A percentile compares a stretch with the other conserved stretches of the same genome.
Conservation (phyloP, 371 early-diverging fungal genomes). For the Smittium mucronatum region DNA sequence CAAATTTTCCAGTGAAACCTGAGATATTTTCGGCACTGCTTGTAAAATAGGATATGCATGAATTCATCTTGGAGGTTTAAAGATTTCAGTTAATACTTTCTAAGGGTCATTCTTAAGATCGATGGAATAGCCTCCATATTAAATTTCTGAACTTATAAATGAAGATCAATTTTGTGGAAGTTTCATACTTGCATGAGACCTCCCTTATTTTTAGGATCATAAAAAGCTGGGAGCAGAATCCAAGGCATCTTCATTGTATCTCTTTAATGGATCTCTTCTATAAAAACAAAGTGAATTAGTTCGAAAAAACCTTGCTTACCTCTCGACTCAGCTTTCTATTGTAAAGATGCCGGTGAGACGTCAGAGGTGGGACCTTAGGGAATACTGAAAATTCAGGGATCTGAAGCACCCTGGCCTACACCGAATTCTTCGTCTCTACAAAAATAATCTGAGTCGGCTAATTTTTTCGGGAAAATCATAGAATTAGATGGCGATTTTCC, state of each 20-base stretch:
- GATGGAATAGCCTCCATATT: conserved; percentile 24
- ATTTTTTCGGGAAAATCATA: no score
- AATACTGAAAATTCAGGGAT: no score
- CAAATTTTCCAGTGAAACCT: conserved; percentile 35
- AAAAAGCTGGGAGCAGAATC: conserved; percentile 10
- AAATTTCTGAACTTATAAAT: conserved; percentile 21
- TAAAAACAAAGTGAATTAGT: background rate
- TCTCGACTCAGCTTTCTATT: background rate
- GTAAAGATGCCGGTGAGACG: background rate
- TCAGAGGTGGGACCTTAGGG: background rate
- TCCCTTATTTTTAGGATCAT: conserved; percentile 11
- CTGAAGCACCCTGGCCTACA: background rate
- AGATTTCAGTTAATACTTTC: conserved; percentile 24
- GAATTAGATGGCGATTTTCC: no score
- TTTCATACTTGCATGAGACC: conserved; percentile 21
- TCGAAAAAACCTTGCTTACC: background rate
- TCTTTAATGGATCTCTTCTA: conserved; percentile 9
- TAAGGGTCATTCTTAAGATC: conserved; percentile 19
- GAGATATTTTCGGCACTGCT: conserved; percentile 26
- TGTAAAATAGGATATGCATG: conserved; percentile 27
- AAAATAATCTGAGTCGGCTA: no score
- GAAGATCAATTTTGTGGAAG: conserved; percentile 25
- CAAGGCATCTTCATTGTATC: background rate
- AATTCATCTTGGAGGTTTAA: conserved; percentile 32
- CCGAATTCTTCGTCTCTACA: background rate